Evolutionary conservation across 169 alveolate species (phyloP).

Genomic region (Hammondia hammondi): DNA sequence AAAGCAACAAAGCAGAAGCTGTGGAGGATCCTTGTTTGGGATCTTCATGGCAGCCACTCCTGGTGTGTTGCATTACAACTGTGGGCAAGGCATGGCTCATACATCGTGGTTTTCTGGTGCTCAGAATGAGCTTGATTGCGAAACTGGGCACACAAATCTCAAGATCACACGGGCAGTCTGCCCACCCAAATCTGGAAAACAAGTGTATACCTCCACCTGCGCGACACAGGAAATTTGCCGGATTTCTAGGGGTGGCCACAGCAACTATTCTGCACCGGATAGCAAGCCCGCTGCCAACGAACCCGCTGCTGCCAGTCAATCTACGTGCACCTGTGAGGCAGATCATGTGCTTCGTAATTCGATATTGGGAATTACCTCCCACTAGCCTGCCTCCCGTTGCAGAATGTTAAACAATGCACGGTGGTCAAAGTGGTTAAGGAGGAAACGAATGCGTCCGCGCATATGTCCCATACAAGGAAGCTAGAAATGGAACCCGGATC

Average conservation of each 20-base stretch:
- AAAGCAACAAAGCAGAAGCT: background rate
- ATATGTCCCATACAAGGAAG: background rate
- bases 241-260: no score
- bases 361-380: background rate
- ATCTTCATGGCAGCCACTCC: constrained; percentile 30
- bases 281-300: no score
- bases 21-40: background rate
- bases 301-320: no score
- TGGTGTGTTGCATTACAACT: background rate
- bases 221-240: no score
- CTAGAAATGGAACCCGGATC: background rate
- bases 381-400: background rate
- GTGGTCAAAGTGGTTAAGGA: background rate
- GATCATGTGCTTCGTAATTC: no score
- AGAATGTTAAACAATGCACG: background rate
- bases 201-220: no score
- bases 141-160: background rate
- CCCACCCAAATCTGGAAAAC: background rate
- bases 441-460: background rate
- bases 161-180: background rate
- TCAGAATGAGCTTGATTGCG: background rate
- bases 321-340: no score
- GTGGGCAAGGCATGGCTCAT: background rate
- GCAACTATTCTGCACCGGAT: no score
- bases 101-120: background rate